Evolutionary conservation across 2,329 filamentous ascomycete genomes (phyloP).

Genomic region (Shiraia bambusicola): DNA sequence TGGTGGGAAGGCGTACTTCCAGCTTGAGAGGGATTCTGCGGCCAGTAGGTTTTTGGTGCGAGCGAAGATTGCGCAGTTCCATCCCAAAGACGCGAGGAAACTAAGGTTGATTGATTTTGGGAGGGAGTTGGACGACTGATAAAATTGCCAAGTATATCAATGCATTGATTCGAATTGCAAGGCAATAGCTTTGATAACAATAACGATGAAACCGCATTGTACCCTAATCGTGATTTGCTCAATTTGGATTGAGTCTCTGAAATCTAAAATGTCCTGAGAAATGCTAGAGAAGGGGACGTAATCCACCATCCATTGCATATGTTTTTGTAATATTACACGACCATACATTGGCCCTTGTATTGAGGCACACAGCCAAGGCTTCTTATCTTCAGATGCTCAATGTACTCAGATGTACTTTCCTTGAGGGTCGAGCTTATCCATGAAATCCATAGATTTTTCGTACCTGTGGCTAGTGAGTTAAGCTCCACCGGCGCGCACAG

Average conservation of each 20-base stretch:
- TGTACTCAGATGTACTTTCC: slow-evolving; percentile 72
- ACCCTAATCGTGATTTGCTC: too few species aligned
- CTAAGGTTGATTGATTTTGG: slow-evolving; percentile 58
- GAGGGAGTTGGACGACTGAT: slow-evolving; percentile 41
- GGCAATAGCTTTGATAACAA: too few species aligned
- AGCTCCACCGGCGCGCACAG: slow-evolving; percentile 7
- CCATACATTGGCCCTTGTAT: neutral
- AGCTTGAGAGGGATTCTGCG: slow-evolving; percentile 53
- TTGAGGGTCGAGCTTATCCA: slow-evolving; percentile 79
- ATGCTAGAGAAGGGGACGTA: too few species aligned
- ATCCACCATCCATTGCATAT: too few species aligned
- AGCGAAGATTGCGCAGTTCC: slow-evolving; percentile 58
- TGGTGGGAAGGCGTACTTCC: slow-evolving; percentile 49
- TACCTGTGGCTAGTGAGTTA: slow-evolving; percentile 54
- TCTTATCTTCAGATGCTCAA: neutral
- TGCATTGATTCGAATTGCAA: neutral
- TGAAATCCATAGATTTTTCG: slow-evolving; percentile 90
- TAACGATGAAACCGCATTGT: too few species aligned
- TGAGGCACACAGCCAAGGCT: too few species aligned
- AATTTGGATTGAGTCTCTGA: too few species aligned
- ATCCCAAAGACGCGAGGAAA: slow-evolving; percentile 55
- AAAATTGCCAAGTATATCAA: too few species aligned
- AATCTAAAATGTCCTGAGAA: too few species aligned
- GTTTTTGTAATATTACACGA: too few species aligned
- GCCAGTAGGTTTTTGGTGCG: slow-evolving; percentile 56